These are phyloP conservation scores for Erodium texanum DNA, from an alignment of 441 rosid species.

Conservation along the genomic window DNA sequence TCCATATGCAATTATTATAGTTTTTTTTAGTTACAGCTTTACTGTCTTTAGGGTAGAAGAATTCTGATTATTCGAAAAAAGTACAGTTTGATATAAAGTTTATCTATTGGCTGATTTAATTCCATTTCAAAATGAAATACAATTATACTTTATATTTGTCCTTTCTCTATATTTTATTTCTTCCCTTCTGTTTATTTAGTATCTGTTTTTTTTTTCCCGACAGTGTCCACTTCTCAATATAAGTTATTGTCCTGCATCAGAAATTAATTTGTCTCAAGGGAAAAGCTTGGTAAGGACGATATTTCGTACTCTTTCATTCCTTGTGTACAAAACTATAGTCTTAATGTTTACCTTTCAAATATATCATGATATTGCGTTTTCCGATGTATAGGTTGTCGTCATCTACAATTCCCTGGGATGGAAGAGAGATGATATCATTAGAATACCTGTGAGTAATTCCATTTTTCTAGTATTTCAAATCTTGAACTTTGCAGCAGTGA, in stretches of 20 bases:
- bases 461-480: neutral
- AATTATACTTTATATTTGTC: neutral
- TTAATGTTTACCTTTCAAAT: conserved; percentile 15
- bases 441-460: conserved; percentile 66
- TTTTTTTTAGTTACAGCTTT: neutral
- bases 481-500: neutral
- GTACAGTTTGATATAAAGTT: too few species aligned
- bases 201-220: conserved; percentile 5
- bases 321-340: neutral
- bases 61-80: too few species aligned
- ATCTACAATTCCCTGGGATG: conserved; percentile 95
- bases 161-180: conserved; percentile 7
- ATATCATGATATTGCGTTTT: conserved; percentile 14
- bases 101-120: too few species aligned
- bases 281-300: conserved; percentile 60
- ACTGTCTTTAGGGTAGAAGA: neutral
- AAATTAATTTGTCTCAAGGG: conserved; percentile 49
- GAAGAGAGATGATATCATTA: conserved; percentile 78
- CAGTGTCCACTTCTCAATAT: conserved; percentile 96
- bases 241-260: conserved; percentile 88
- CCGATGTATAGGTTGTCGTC: conserved; percentile 48
- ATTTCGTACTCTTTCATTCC: conserved; percentile 6
- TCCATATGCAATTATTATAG: neutral
- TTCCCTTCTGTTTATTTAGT: conserved; percentile 14
- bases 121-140: neutral